A percentile compares a stretch with the other conserved stretches of the same genome.
phyloP scores from a whole-genome alignment of 768 basidiomycete genomes.

The Lentinula lateritia region DNA sequence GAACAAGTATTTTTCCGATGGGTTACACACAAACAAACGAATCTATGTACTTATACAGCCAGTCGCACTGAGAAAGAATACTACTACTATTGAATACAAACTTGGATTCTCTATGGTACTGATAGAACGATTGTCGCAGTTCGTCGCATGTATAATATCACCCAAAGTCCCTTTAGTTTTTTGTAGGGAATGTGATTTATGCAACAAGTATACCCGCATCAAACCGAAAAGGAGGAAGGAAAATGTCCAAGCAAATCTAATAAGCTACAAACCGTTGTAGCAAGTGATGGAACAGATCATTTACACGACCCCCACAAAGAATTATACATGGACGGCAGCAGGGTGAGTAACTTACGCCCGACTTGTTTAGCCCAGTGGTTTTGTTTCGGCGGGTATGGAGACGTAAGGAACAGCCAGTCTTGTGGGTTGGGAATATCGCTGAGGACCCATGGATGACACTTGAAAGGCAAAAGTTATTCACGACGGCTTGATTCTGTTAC shows the following conservation, averaged over 20 bases:
- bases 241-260: not conserved
- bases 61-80: no score
- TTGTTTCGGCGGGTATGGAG: not conserved
- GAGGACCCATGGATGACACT: constrained; percentile 2
- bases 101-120: not conserved
- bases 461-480: not conserved
- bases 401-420: not conserved
- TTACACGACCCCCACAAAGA: not conserved
- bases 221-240: not conserved
- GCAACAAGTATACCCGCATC: not conserved
- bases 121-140: not conserved
- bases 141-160: not conserved
- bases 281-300: not conserved
- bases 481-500: not conserved
- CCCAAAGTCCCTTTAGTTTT: not conserved
- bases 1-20: no score
- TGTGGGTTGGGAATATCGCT: not conserved
- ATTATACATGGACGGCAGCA: not conserved
- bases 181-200: not conserved
- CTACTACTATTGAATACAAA: not conserved
- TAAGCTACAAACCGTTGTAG: not conserved
- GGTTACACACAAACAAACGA: no score
- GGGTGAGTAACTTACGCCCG: not conserved
- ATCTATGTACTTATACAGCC: no score
- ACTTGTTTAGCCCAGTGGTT: not conserved